Base-by-base conservation (phyloP, 306 rosid genomes). In the Cyamopsis tetragonoloba region DNA sequence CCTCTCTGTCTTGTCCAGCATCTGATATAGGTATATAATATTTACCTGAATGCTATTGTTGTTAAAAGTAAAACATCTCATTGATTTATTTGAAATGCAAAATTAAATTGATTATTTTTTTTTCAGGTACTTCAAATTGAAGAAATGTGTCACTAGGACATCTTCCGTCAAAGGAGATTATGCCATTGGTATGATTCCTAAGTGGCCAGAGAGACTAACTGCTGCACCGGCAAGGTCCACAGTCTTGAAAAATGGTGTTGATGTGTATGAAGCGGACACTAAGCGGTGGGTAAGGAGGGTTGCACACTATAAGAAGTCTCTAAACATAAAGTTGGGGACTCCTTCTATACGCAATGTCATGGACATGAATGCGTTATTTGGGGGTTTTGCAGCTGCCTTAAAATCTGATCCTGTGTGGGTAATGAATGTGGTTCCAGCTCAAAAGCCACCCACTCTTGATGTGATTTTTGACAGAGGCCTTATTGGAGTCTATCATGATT, bases 351-450 rank as follows among this genome's bases (percentile, higher is more conserved):
- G 97, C 70, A 93, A 93, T 6, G 57, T 89, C 79, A 89, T 93
- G 96, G 98, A 93, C 83, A 86, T 89, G 98, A 93, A 93, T 84
- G 96, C 96, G 49, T 79, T 93, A 35, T 86, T 86, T 74, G 98
- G 98, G 39, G 96, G 97, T 67, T 93, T 93, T 77, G 98, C 98
- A 3, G 96, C 95, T 0, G 98, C 96, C 11, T 77, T 89, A 39
- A 83, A 31, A 65, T 83, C 96, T 41, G 89, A 93, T 77, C 86
- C 89, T 38, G 88, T 93, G 73, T 93, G 98, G 98, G 96, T 93
- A 59, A 93, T 93, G 97, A 93, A 93, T 66, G 93, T 89, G 43
- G 88, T 83, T 66, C 98, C 98, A 66, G 82, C 88, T 65, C 91
- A 80, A 70, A 89, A 84, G 81, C 84, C 78, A 30, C 62, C 86